Base-by-base conservation (phyloP, 768 basidiomycete species). In the Leucocoprinus sp. region DNA sequence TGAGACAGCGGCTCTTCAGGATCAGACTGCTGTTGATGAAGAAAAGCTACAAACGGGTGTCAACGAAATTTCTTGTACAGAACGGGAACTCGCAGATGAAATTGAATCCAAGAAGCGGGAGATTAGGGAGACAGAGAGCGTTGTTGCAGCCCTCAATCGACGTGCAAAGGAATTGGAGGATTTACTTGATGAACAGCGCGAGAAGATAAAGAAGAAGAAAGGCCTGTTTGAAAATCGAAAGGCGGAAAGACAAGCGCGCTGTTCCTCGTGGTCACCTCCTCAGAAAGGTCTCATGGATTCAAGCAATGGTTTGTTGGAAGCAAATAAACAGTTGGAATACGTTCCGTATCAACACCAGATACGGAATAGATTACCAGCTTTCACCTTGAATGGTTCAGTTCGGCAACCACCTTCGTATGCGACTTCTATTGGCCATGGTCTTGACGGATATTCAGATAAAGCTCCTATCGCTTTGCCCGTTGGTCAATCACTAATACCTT, bases 121-220 rank as follows among this genome's bases (percentile, higher is more conserved):
- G 53, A 74, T 81, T 38, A 74, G 74, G 53, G 61, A 59, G n/a
- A 63, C 80, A 19, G 86, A 92, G 59, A 84, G 85, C 41, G 69
- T 79, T 12, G 68, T 88, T 15, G 64, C 70, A 37, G 70, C 76
- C 8, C 68, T 88, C 27, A 80, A 74, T 56, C 68, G 70, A 27
- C 78, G 82, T 40, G 79, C 84, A 36, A 74, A 78, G 50, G 84
- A 84, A 55, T 64, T 92, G 45, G 89, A 93, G 61, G 81, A 82
- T 38, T 74, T 67, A 54, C 70, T 92, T 27, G 69, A 74, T 24
- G 69, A 74, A 48, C 78, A 80, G 61, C 80, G 72, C 63, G 76
- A 76, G 52, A 70, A 70, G 44, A 64, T 93, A 46, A 69, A 63
- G 51, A 58, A 62, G n/a, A 47, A 47, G 23, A 47, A 41, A 15